A percentile compares a stretch with the other conserved stretches of the same genome.
Conservation (phyloP, 2,329 filamentous ascomycete species). For the Paraphaeosphaeria sporulosa region DNA sequence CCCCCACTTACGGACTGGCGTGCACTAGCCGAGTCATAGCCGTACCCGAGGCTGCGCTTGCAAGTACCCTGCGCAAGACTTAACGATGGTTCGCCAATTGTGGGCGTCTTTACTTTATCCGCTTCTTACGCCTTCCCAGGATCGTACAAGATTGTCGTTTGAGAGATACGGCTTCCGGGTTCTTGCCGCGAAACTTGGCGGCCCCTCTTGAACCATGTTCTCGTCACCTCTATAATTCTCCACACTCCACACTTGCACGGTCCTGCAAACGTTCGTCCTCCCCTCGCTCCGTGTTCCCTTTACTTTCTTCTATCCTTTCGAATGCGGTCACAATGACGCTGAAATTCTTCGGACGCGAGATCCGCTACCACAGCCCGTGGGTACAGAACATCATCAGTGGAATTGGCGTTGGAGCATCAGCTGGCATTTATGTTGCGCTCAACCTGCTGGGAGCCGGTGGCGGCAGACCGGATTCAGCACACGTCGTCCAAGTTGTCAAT, state of each 20-base stretch:
- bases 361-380: constrained; percentile 41
- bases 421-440: constrained; percentile 41
- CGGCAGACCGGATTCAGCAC: constrained; percentile 37
- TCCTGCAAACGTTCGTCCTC: neutral
- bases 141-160: neutral
- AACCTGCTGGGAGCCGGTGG: constrained; percentile 42
- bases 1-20: constrained; percentile 1
- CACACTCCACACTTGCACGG: neutral
- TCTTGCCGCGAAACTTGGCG: constrained; percentile 5
- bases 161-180: constrained; percentile 7
- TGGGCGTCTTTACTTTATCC: neutral
- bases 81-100: constrained; percentile 2
- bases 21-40: constrained; percentile 11
- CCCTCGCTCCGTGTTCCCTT: neutral
- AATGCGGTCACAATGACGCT: constrained; percentile 30
- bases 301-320: neutral
- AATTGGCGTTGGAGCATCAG: constrained; percentile 37
- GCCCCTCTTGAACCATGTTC: neutral
- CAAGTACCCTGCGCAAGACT: constrained; percentile 9
- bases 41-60: constrained; percentile 3
- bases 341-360: constrained; percentile 27
- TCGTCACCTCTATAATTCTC: constrained; percentile 11
- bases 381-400: constrained; percentile 41
- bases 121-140: neutral
- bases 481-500: constrained; percentile 43